These are phyloP conservation scores for Mycosphaerella sp. DNA, from an alignment of 2,329 filamentous ascomycete genomes.

Conservation along the genomic window DNA sequence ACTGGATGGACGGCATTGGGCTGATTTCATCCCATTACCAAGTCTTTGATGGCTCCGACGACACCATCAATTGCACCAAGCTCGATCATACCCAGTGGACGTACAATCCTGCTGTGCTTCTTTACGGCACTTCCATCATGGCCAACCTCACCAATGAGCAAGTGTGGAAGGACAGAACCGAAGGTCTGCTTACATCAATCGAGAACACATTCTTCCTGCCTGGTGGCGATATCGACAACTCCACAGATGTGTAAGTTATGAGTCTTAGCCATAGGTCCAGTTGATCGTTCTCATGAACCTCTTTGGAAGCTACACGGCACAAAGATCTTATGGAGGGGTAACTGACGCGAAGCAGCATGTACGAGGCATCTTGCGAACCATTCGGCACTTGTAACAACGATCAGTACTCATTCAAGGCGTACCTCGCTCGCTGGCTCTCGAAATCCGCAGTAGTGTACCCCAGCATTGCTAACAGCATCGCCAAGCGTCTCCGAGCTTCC, in stretches of 20 bases:
- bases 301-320: neutral
- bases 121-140: constrained; percentile 52
- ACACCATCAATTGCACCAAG: constrained; percentile 46
- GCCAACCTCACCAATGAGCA: constrained; percentile 46
- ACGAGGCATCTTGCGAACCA: constrained; percentile 61
- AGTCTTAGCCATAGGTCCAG: no score
- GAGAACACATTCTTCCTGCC: constrained; percentile 51
- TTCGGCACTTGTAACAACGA: constrained; percentile 59
- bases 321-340: neutral
- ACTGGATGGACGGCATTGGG: constrained; percentile 47
- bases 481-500: constrained; percentile 37
- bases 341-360: constrained; percentile 40
- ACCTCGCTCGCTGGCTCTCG: constrained; percentile 59
- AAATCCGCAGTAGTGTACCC: constrained; percentile 43
- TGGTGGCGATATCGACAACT: constrained; percentile 34
- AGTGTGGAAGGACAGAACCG: constrained; percentile 53
- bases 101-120: constrained; percentile 52
- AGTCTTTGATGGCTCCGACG: constrained; percentile 52
- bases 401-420: constrained; percentile 71
- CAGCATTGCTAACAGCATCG: constrained; percentile 37
- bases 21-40: constrained; percentile 47
- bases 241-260: constrained; percentile 41
- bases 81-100: constrained; percentile 51
- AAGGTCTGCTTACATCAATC: constrained; percentile 53
- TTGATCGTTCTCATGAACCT: no score